Conservation (phyloP, 2,329 filamentous ascomycete species). For the Biscogniauxia marginata region DNA sequence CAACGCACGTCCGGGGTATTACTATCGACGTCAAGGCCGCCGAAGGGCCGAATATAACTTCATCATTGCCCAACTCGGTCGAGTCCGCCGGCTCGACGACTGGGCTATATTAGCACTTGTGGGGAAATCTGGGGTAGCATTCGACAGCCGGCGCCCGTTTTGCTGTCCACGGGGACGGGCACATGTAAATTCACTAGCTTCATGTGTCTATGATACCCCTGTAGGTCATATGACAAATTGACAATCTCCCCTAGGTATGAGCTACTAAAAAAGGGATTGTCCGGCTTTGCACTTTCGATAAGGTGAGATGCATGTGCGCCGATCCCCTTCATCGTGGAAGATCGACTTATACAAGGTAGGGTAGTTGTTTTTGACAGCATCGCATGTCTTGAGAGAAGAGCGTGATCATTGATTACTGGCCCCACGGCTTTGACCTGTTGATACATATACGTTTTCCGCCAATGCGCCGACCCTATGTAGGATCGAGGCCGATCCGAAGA, state of each 20-base stretch:
- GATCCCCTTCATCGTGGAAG: too few relatives aligned
- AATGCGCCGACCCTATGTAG: not conserved
- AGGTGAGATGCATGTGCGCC: not conserved
- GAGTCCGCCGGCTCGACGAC: not conserved
- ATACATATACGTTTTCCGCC: slow-evolving; percentile 9
- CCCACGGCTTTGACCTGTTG: slow-evolving; percentile 1
- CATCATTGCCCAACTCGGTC: not conserved
- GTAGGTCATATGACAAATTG: not conserved
- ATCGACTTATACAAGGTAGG: not conserved
- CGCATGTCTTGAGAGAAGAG: slow-evolving; percentile 12
- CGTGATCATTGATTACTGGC: slow-evolving; percentile 12
- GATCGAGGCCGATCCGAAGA: not conserved
- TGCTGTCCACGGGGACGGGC: not conserved
- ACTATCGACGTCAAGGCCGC: slow-evolving; percentile 1
- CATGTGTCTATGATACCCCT: not conserved
- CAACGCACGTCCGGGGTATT: not conserved
- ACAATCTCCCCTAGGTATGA: not conserved
- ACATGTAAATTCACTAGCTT: not conserved
- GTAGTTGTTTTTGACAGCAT: not conserved
- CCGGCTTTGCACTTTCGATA: not conserved
- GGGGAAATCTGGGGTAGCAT: not conserved
- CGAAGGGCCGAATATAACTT: slow-evolving; percentile 14
- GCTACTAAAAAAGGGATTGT: not conserved
- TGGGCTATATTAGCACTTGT: not conserved
- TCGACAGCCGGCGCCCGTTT: not conserved